Percentiles rank a stretch among this genome's conserved stretches.
Conservation (phyloP, 1,284 basidiomycete genomes). For the Ustilago tritici region DNA sequence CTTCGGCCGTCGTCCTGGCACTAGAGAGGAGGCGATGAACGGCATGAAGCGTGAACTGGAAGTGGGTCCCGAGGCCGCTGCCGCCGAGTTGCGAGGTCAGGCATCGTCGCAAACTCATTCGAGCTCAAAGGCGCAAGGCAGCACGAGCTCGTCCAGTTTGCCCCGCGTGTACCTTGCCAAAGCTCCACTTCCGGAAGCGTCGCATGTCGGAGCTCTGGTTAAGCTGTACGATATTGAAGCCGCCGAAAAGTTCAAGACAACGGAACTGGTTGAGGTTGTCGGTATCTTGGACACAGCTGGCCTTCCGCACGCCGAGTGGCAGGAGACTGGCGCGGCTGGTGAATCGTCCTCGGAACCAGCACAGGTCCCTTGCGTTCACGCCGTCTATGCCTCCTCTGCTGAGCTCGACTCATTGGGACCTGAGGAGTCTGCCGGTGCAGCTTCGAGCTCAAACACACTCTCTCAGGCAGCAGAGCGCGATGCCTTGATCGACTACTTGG, state of each 20-base stretch:
- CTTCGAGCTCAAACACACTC: conserved; percentile 16
- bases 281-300: conserved; percentile 57
- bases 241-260: conserved; percentile 61
- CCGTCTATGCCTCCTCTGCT: conserved; percentile 39
- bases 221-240: conserved; percentile 61
- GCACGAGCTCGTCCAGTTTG: conserved; percentile 13
- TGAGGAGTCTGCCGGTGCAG: background rate
- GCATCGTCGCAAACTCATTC: conserved; percentile 6
- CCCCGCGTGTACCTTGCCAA: conserved; percentile 36
- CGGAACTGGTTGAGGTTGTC: conserved; percentile 63
- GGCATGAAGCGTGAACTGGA: conserved; percentile 61
- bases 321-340: conserved; percentile 34
- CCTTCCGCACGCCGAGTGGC: conserved; percentile 50
- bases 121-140: background rate
- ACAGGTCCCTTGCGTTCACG: conserved; percentile 58
- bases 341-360: conserved; percentile 18
- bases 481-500: conserved; percentile 51
- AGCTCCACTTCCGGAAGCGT: conserved; percentile 29
- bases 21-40: conserved; percentile 59
- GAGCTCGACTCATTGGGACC: conserved; percentile 26
- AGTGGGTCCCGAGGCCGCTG: conserved; percentile 41
- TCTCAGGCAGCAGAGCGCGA: conserved; percentile 19
- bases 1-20: conserved; percentile 76
- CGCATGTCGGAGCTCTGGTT: conserved; percentile 41
- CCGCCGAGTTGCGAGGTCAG: conserved; percentile 24